Base-by-base conservation (phyloP, 805 yeast genomes). In the Saccharomycopsis schoenii region DNA sequence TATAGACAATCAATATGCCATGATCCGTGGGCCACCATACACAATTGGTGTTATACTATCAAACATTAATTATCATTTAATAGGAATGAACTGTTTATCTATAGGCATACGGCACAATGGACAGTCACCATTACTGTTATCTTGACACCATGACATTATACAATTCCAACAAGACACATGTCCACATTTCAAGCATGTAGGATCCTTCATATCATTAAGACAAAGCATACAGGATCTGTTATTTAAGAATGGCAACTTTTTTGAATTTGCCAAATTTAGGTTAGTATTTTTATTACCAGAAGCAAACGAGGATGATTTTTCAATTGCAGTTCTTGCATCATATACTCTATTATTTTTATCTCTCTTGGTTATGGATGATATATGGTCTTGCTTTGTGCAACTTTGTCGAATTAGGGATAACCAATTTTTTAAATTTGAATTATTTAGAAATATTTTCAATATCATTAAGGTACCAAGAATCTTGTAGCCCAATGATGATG, bases 101-200 rank as follows among this genome's bases (percentile, higher is more conserved):
- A 89, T 80, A 25, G 75, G 78, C 65, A 86, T 94, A 59, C 98
- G 73, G 69, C 98, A 94, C 34, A 94, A 75, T 0, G 99, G 98
- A 70, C 99, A 93, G 68, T 91, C 97, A 0, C 90, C 85, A 21
- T 47, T 47, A 8, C 29, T 24, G 62, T 81, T 76, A 66, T 91
- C 97, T 64, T 89, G 77, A 62, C 91, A 83, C 98, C 98, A 93
- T 67, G 88, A 96, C 6, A 84, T 78, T 4, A 91, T 83, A 70
- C 98, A 93, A 6, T 76, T 77, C 97, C 98, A 93, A 73, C 99
- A 93, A 71, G 89, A 93, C 15, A 89, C 61, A 71, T 93, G 99
- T 0, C 98, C 99, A 73, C 99, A 93, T 4, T 85, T 81, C 0
- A 96, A 90, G 63, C 89, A 82, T 0, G 96, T 77, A 4, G 99